Conservation (phyloP, 139 green algal species). For the Desmodesmus armatus region DNA sequence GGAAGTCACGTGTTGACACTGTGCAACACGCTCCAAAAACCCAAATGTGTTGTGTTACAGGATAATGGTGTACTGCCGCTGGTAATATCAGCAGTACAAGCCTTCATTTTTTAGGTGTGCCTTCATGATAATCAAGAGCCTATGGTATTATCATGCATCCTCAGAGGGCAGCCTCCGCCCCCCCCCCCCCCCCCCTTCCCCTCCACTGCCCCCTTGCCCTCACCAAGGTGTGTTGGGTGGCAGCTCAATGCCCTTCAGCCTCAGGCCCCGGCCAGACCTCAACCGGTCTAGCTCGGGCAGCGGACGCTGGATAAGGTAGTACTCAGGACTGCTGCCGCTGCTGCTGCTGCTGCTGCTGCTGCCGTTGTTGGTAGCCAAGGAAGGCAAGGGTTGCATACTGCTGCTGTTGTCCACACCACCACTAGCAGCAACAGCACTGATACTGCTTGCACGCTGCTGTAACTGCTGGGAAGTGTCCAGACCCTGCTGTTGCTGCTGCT, state of each 20-base stretch:
- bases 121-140: too few relatives aligned
- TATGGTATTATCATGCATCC: too few relatives aligned
- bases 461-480: not conserved
- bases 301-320: conserved; percentile 56
- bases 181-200: not conserved
- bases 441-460: not conserved
- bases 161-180: not conserved
- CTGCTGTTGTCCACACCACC: not conserved
- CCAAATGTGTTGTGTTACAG: too few relatives aligned
- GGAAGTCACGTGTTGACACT: too few relatives aligned
- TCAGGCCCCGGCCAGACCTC: conserved; percentile 22
- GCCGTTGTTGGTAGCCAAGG: not conserved
- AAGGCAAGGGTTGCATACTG: not conserved
- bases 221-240: conserved; percentile 30
- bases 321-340: not conserved
- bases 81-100: too few relatives aligned
- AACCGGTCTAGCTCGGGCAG: conserved; percentile 50
- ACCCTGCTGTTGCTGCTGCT: conserved; percentile 22
- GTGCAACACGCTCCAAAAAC: too few relatives aligned
- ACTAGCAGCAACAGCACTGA: not conserved
- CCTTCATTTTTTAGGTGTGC: too few relatives aligned
- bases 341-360: not conserved
- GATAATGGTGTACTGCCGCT: too few relatives aligned
- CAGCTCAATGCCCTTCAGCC: conserved; percentile 20
- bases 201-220: not conserved